These are phyloP conservation scores for Coemansia sp. DNA, from an alignment of 192 early-diverging fungal species.

Conservation along the genomic window DNA sequence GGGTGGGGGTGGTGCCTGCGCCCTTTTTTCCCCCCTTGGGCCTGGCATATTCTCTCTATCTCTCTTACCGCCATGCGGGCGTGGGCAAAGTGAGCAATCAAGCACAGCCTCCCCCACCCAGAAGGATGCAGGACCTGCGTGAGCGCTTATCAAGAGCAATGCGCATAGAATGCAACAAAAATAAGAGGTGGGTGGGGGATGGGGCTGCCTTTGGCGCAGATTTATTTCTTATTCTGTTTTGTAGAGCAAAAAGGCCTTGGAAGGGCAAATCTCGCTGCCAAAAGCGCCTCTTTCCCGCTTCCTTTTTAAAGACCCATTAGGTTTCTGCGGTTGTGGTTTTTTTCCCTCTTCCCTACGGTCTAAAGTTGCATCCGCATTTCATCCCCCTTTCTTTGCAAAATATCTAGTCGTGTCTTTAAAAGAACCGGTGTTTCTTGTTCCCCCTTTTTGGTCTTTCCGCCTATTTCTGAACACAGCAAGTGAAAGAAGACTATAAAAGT, in stretches of 20 bases:
- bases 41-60: not conserved
- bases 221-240: not conserved
- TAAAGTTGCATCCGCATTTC: conserved; percentile 7
- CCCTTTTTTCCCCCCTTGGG: not conserved
- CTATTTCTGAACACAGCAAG: not conserved
- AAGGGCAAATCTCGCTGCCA: not conserved
- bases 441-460: conserved; percentile 7
- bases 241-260: not conserved
- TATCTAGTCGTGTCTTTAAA: not conserved
- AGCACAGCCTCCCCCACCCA: not conserved
- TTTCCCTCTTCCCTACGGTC: not conserved
- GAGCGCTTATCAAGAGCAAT: not conserved
- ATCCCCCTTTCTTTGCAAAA: conserved; percentile 4
- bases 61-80: not conserved
- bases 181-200: not conserved
- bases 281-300: conserved; percentile 1
- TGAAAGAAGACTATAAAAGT: not conserved
- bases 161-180: not conserved
- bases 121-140: not conserved
- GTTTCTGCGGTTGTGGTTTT: not conserved
- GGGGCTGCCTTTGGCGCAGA: not conserved
- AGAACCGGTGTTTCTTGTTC: not conserved
- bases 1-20: not conserved
- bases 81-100: not conserved
- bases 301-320: not conserved